Percentiles rank a stretch among this genome's conserved stretches.
phyloP scores from a whole-genome alignment of 2,329 filamentous ascomycete species.

The Fusarium tanahbumbuense region DNA sequence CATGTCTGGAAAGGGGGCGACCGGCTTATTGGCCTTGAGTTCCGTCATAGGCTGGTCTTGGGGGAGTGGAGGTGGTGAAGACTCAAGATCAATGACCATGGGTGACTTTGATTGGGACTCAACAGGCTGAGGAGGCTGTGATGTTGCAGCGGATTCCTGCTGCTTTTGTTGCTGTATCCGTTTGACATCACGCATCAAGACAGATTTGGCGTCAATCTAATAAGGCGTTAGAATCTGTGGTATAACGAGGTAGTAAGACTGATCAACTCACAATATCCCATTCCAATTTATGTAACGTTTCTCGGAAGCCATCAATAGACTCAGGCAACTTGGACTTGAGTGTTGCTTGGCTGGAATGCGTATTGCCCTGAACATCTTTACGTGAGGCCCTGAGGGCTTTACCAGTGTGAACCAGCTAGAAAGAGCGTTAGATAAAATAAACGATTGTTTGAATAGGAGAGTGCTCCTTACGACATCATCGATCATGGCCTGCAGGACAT shows the following conservation, averaged over 20 bases:
- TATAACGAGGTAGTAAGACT: too few species aligned
- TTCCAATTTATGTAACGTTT: conserved; percentile 67
- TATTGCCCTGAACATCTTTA: conserved; percentile 58
- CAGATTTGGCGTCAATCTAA: conserved; percentile 63
- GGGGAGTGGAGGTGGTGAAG: conserved; percentile 46
- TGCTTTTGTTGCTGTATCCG: conserved; percentile 49
- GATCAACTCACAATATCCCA: conserved; percentile 63
- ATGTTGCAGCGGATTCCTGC: conserved; percentile 23
- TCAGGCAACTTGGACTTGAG: conserved; percentile 59
- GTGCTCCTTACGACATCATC: conserved; percentile 63
- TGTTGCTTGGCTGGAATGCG: conserved; percentile 48
- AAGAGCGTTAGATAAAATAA: conserved; percentile 12
- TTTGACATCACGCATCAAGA: conserved; percentile 66
- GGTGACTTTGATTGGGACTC: conserved; percentile 53
- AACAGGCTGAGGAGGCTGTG: conserved; percentile 46
- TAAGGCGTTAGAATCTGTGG: conserved; percentile 13
- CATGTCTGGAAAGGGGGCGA: conserved; percentile 69
- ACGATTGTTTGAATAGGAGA: neutral
- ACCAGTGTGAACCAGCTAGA: conserved; percentile 68
- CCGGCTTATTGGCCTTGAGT: conserved; percentile 54
- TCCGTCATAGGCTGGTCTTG: conserved; percentile 51
- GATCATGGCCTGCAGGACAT: conserved; percentile 64
- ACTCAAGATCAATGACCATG: conserved; percentile 53
- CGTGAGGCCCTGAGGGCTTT: conserved; percentile 65
- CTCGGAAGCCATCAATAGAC: conserved; percentile 62